Base-by-base conservation (phyloP, 805 yeast species). In the Teunomyces stri region DNA sequence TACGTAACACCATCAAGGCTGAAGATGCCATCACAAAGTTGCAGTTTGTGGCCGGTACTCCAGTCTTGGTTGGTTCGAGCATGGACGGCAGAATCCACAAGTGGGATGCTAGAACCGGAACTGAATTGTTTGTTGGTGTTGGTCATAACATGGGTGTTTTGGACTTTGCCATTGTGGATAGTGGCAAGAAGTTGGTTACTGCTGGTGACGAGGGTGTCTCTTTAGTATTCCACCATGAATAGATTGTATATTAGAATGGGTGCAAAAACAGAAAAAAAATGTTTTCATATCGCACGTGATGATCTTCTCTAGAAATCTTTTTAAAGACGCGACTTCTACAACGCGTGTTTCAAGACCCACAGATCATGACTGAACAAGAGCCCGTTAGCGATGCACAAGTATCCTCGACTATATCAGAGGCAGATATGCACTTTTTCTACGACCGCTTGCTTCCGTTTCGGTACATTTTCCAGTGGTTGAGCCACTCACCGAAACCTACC, bases 201-300 rank as follows among this genome's bases (percentile, higher is more conserved):
- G 99, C 97, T 11, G 97, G 97, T 53, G 99, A 94, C 65, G 99
- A 94, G 66, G 96, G 96, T 55, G 97, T 94, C 28, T 81, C 95
- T 10, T 72, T 92, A 53, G 80, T 92, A 9, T 90, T 82, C 57
- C 73, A 54, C 40, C 48, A 49, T 41, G 48, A 56, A 45, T 42
- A 50, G 46, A 39, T 15, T 40, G 34, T 29, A 40, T 21, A 37
- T 37, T 36, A 25, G 10, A 35, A 35, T 35, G 38, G 34, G 34
- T 31, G 34, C 34, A 13, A 31, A 31, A 31, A 13, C 7, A 7
- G 10, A 9, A 3, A 21, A 4, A 7, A 21, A 18, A 3, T 18
- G 4, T 2, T 21, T 21, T 21, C 5, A 6, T 21, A 21, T 3
- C 21, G 9, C 27, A 30, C 13, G 15, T 6, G 15, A 30, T n/a